Percentiles rank a stretch among this genome's conserved stretches.
Conservation (phyloP, 257 asterid species). For the Apocynum venetum region DNA sequence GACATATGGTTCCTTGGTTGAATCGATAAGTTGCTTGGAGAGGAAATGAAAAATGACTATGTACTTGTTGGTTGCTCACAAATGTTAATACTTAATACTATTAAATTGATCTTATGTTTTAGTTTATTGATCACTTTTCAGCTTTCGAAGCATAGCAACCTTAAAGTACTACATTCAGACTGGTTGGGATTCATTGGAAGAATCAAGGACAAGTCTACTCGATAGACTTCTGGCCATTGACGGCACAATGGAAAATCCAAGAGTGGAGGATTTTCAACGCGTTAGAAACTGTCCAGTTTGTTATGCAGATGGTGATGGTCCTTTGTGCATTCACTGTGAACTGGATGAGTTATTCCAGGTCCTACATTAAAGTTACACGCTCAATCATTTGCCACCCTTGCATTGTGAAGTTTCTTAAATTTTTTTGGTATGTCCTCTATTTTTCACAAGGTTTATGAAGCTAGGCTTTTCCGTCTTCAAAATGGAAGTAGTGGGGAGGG, state of each 20-base stretch:
- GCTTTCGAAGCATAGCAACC: slow-evolving; percentile 74
- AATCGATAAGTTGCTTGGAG: not conserved
- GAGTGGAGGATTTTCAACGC: slow-evolving; percentile 67
- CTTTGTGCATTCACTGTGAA: slow-evolving; percentile 82
- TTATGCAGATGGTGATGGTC: slow-evolving; percentile 70
- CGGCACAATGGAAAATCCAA: slow-evolving; percentile 80
- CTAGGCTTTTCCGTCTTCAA: slow-evolving; percentile 81
- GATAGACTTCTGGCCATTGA: slow-evolving; percentile 75
- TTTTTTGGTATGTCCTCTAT: slow-evolving; percentile 8
- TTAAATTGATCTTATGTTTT: not conserved
- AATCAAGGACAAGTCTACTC: slow-evolving; percentile 63
- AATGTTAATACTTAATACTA: not conserved
- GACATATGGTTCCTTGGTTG: not conserved
- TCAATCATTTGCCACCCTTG: slow-evolving; percentile 7
- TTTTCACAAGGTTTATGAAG: slow-evolving; percentile 74
- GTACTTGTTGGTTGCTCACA: not conserved
- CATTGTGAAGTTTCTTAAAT: slow-evolving; percentile 8
- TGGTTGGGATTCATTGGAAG: slow-evolving; percentile 80
- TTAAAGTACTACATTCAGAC: slow-evolving; percentile 76
- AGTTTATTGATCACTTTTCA: slow-evolving; percentile 20
- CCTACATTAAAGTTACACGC: slow-evolving; percentile 18
- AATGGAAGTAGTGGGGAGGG: slow-evolving; percentile 64
- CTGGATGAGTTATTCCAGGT: slow-evolving; percentile 96
- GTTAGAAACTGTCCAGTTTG: slow-evolving; percentile 84
- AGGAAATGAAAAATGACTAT: not conserved